Conservation (phyloP, 192 early-diverging fungal species). For the Linnemannia zychae region DNA sequence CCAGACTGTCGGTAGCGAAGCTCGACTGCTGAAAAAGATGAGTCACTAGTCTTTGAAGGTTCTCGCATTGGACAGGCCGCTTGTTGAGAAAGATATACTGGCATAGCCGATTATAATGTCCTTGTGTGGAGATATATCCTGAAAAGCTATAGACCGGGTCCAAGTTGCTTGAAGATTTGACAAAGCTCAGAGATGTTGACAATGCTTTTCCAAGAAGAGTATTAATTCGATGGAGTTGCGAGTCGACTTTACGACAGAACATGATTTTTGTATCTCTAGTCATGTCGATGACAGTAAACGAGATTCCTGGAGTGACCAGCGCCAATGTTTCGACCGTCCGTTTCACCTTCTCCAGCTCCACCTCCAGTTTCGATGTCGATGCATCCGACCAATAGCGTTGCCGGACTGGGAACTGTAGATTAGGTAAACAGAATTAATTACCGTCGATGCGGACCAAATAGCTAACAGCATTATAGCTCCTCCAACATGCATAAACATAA, state of each 20-base stretch:
- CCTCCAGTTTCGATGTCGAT: constrained; percentile 31
- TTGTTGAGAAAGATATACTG: constrained; percentile 48
- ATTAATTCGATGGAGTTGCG: constrained; percentile 28
- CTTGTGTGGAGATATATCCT: constrained; percentile 39
- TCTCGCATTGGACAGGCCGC: constrained; percentile 29
- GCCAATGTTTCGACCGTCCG: constrained; percentile 65
- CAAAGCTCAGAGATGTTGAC: constrained; percentile 21
- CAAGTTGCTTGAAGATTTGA: neutral
- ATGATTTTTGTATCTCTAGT: constrained; percentile 52
- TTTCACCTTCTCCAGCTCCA: constrained; percentile 65
- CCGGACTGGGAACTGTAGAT: constrained; percentile 68
- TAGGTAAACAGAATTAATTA: neutral
- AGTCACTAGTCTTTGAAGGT: constrained; percentile 3
- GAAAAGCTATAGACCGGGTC: constrained; percentile 20
- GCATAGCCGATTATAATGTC: constrained; percentile 45
- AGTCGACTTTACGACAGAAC: constrained; percentile 48
- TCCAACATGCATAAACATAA: neutral
- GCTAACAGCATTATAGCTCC: too few relatives aligned
- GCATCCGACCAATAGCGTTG: constrained; percentile 60
- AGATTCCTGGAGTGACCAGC: constrained; percentile 55
- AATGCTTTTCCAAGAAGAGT: constrained; percentile 65
- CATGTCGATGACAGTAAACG: constrained; percentile 57
- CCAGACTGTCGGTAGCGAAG: constrained; percentile 38
- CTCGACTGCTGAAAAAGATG: constrained; percentile 35
- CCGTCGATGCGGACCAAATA: too few relatives aligned